A percentile compares a stretch with the other conserved stretches of the same genome.
Conservation (phyloP, 208 protist genomes). For the Wallacemonas rigidus region DNA sequence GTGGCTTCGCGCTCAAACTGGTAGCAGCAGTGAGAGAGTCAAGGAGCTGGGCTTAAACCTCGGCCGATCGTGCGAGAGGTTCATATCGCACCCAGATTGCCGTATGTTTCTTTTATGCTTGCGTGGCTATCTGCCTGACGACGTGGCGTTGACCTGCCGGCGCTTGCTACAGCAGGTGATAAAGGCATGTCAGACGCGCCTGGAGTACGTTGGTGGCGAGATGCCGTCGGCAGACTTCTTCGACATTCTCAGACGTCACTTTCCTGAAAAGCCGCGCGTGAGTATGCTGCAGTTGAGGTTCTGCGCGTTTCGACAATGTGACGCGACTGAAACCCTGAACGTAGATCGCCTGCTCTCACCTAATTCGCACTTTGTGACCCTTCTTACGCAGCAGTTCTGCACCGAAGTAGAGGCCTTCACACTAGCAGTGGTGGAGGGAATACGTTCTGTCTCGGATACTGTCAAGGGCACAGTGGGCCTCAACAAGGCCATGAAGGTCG, state of each 20-base stretch:
- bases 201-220: conserved; percentile 17
- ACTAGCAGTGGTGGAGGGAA: conserved; percentile 62
- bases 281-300: conserved; percentile 82
- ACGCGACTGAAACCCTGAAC: conserved; percentile 23
- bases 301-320: conserved; percentile 38
- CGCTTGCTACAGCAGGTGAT: conserved; percentile 42
- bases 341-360: conserved; percentile 36
- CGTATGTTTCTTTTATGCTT: conserved; percentile 53
- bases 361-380: conserved; percentile 63
- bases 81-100: conserved; percentile 72
- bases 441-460: conserved; percentile 49
- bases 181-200: conserved; percentile 19
- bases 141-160: conserved; percentile 47
- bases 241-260: conserved; percentile 45
- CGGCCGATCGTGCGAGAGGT: conserved; percentile 59
- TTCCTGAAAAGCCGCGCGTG: conserved; percentile 66
- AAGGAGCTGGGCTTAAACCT: conserved; percentile 77
- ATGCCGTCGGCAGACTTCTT: conserved; percentile 45
- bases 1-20: conserved; percentile 68
- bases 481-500: conserved; percentile 39
- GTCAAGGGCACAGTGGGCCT: conserved; percentile 44
- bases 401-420: conserved; percentile 81
- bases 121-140: conserved; percentile 69
- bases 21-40: conserved; percentile 24
- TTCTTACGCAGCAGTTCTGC: conserved; percentile 71